Evolutionary conservation across 805 yeast genomes (phyloP).

Genomic region (Cyberlindnera euphorbiae): DNA sequence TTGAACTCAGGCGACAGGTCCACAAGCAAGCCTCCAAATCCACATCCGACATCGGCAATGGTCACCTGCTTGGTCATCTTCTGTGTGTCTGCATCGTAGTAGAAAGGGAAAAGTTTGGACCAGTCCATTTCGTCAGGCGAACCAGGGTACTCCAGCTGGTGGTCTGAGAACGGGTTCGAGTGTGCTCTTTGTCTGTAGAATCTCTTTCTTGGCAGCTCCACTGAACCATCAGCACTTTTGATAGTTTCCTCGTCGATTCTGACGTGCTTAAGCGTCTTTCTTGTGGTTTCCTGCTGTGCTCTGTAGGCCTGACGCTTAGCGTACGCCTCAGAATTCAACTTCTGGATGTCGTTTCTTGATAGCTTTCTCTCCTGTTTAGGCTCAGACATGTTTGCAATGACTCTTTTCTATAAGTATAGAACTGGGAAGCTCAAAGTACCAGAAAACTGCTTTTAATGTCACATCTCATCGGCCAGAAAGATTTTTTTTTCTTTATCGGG

Average conservation of each 20-base stretch:
- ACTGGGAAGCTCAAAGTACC: too few species aligned
- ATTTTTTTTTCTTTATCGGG: too few species aligned
- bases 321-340: slow-evolving; percentile 20
- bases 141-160: slow-evolving; percentile 80
- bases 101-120: slow-evolving; percentile 69
- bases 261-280: slow-evolving; percentile 44
- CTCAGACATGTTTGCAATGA: not conserved
- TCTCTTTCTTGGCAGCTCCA: slow-evolving; percentile 73
- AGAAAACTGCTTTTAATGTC: too few species aligned
- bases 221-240: slow-evolving; percentile 14
- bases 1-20: slow-evolving; percentile 78
- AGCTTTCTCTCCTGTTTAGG: slow-evolving; percentile 3
- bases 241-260: slow-evolving; percentile 34
- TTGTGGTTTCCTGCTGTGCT: slow-evolving; percentile 43
- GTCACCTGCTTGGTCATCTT: slow-evolving; percentile 55
- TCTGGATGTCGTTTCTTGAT: slow-evolving; percentile 20
- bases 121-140: slow-evolving; percentile 86
- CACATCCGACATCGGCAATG: slow-evolving; percentile 96
- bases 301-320: slow-evolving; percentile 36
- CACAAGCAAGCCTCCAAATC: slow-evolving; percentile 87
- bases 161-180: slow-evolving; percentile 96
- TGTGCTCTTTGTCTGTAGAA: slow-evolving; percentile 96
- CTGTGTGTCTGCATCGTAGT: slow-evolving; percentile 36
- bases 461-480: too few species aligned
- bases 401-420: not conserved